Conservation (phyloP, 805 yeast species). For the Candida sanyiensis region DNA sequence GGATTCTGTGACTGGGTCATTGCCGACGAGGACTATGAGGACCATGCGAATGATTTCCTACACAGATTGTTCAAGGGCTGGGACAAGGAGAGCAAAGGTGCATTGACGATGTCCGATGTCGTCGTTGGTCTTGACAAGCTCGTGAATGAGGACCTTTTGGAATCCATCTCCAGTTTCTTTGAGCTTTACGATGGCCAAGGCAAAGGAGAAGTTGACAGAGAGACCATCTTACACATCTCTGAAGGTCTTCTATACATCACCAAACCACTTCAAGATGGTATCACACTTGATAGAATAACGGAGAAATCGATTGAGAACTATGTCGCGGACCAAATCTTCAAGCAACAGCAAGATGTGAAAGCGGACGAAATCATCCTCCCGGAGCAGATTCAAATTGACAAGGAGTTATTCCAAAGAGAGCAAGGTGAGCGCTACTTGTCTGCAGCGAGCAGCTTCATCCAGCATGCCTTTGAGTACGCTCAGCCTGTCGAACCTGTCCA, state of each 20-base stretch:
- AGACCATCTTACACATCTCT: slow-evolving; percentile 74
- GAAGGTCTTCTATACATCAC: slow-evolving; percentile 84
- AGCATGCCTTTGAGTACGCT: slow-evolving; percentile 86
- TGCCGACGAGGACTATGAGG: slow-evolving; percentile 33
- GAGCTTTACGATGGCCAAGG: slow-evolving; percentile 60
- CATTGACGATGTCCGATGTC: slow-evolving; percentile 61
- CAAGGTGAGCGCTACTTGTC: slow-evolving; percentile 78
- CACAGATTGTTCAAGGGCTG: slow-evolving; percentile 62
- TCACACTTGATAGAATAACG: slow-evolving; percentile 58
- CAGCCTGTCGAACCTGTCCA: slow-evolving; percentile 53
- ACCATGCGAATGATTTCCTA: slow-evolving; percentile 44
- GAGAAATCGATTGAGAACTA: slow-evolving; percentile 56
- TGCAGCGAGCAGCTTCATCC: slow-evolving; percentile 82
- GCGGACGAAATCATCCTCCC: slow-evolving; percentile 46
- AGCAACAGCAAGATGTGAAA: slow-evolving; percentile 26
- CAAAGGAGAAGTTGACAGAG: slow-evolving; percentile 62
- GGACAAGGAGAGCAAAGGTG: slow-evolving; percentile 53
- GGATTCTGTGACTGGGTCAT: slow-evolving; percentile 76
- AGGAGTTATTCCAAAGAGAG: slow-evolving; percentile 51
- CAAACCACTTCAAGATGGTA: slow-evolving; percentile 78
- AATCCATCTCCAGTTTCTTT: slow-evolving; percentile 72
- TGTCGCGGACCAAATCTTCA: slow-evolving; percentile 55
- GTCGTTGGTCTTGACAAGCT: slow-evolving; percentile 68
- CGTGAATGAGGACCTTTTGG: slow-evolving; percentile 69
- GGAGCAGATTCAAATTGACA: slow-evolving; percentile 54